Base-by-base conservation (phyloP, 768 basidiomycete genomes). In the Steccherinum ochraceum region DNA sequence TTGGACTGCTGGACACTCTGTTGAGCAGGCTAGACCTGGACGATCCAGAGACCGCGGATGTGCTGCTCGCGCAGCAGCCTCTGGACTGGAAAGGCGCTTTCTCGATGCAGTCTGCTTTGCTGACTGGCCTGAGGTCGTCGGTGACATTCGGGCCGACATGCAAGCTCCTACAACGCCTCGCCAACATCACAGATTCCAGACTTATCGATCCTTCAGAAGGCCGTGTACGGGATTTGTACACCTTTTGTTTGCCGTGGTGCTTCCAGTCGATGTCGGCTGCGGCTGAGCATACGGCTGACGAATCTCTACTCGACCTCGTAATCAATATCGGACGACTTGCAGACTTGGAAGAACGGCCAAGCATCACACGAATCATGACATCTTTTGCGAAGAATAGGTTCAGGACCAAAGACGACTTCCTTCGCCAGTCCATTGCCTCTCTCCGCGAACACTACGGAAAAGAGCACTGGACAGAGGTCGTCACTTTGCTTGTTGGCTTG, bases 331-430 rank as follows among this genome's bases (percentile, higher is more conserved):
- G 83, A 24, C 67, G 62, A 11, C 74, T 96, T 16, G 93, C 94
- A 2, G 80, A 80, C 39, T 65, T 70, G 45, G 86, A 91, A 56
- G 83, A 81, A 23, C 78, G 83, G 24, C 76, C 79, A n/a, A 88
- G 85, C 59, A 89, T 96, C 58, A 76, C 81, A 48, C 84, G 89
- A 45, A 88, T 97, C 61, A 89, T 95, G 86, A 84, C 76, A 3
- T 93, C 90, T 2, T 94, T 94, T 58, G 81, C 88, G 50, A 90
- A 90, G 66, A 74, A 76, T 19, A 85, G 89, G 46, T 96, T 97
- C 74, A 77, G 93, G 45, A 92, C 92, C 1, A 85, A 85, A 60
- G 93, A 97, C 48, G 93, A 96, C 67, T 95, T 95, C 69, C 77
- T 95, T 52, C 83, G 91, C 3, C 92, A 96, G 62, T 92, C 90